Evolutionary conservation across 2,329 filamentous ascomycete species (phyloP), one percentile per base, ranked within the genome.

Genomic region (Capronia americana): DNA sequence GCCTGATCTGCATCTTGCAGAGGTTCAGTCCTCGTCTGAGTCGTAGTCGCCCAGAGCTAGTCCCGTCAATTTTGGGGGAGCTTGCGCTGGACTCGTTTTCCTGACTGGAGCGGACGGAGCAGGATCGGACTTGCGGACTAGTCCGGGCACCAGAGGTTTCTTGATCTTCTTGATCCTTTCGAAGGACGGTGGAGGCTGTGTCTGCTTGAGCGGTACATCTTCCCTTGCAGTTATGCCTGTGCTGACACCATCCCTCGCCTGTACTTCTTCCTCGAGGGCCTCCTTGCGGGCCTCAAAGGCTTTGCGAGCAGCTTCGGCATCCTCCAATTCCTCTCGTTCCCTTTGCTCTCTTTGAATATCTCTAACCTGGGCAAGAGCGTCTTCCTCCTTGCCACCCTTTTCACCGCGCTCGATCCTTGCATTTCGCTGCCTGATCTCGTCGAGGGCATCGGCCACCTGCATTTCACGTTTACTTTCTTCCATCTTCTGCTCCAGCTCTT

Each of bases 381-480:
- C 80, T 3, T 83, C 83, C 10, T 87, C 86, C 17, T 85, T 83
- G 10, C 86, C 87, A 59, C 90, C 88, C 2, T 87, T 83, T 67
- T 92, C 88, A 8, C 89, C 90, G 70, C 91, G 85, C 78, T 96
- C 92, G 57, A 95, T 88, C 69, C 93, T 85, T 7, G 95, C 95
- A 80, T 99, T 99, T 70, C 94, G 83, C 60, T 92, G 94, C 63
- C 94, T 85, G 64, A 99, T 97, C 80, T 97, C 93, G 78, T 99
- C 95, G 63, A 99, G 81, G 7, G 93, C 94, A 81, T 99, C 95
- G 1, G 95, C 95, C 53, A 97, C 92, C 20, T 91, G 92, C 93
- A 99, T 99, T 79, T 99, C 95, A 48, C 90, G 86, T 82, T 95
- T 93, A 0, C 93, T 93, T 77, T 99, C 95, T 24, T 91, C 82